A percentile compares a stretch with the other conserved stretches of the same genome.
These are phyloP conservation scores for Chrysochromulina tobinii DNA, from an alignment of 78 protist species.

Conservation along the genomic window DNA sequence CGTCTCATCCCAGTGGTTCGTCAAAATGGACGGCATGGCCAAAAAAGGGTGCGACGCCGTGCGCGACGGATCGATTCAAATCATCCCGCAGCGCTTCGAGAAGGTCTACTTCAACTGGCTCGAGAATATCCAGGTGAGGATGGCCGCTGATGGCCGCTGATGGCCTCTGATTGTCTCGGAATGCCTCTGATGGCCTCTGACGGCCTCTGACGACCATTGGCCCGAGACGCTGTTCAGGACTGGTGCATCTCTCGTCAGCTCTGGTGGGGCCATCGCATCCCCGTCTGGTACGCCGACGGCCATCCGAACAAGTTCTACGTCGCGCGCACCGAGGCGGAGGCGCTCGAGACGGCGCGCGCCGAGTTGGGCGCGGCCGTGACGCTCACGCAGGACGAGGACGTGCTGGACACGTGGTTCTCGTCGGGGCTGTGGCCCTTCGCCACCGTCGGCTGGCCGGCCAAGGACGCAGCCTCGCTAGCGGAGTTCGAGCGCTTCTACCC, in stretches of 20 bases:
- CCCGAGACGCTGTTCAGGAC: background rate
- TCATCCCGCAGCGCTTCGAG: slow-evolving; percentile 40
- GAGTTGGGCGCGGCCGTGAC: background rate
- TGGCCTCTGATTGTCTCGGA: no score
- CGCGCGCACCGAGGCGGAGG: slow-evolving; percentile 37
- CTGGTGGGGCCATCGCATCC: slow-evolving; percentile 75
- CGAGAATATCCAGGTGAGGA: slow-evolving; percentile 17
- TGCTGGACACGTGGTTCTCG: slow-evolving; percentile 96
- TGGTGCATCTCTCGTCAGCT: slow-evolving; percentile 65
- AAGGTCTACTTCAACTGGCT: slow-evolving; percentile 63
- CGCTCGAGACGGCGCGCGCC: background rate
- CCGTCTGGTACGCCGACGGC: slow-evolving; percentile 49
- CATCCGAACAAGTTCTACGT: background rate
- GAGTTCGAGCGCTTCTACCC: slow-evolving; percentile 79
- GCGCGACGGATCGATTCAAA: background rate
- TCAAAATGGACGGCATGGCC: slow-evolving; percentile 38
- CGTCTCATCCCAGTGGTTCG: slow-evolving; percentile 69
- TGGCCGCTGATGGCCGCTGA: no score
- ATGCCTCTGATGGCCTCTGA: no score
- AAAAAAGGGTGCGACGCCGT: background rate
- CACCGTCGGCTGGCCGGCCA: slow-evolving; percentile 70
- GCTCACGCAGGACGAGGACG: slow-evolving; percentile 86
- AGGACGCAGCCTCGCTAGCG: background rate
- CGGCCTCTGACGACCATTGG: no score
- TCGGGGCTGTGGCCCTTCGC: slow-evolving; percentile 84